These are phyloP conservation scores for Populus hybrid DNA, from an alignment of 441 rosid species.

Conservation along the genomic window DNA sequence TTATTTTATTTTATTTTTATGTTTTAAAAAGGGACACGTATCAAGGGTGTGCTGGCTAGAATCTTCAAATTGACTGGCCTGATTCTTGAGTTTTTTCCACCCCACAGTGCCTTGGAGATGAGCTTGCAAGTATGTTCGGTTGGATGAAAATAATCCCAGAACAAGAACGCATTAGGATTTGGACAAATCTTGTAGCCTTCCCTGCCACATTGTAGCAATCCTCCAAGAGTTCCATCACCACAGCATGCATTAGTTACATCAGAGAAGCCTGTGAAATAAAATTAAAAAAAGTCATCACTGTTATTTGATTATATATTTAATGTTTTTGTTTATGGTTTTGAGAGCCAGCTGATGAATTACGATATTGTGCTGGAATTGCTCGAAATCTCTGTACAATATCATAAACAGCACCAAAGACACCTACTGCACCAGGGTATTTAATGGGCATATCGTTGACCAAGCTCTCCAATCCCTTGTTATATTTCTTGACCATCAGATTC, in stretches of 20 bases:
- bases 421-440: slow-evolving; percentile 41
- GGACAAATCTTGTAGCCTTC: slow-evolving; percentile 53
- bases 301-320: background rate
- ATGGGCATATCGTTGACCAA: slow-evolving; percentile 33
- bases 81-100: slow-evolving; percentile 35
- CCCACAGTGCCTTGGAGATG: slow-evolving; percentile 53
- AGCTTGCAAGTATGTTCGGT: slow-evolving; percentile 47
- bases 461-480: slow-evolving; percentile 41
- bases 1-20: too few species aligned
- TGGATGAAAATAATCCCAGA: slow-evolving; percentile 73
- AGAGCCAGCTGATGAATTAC: slow-evolving; percentile 20
- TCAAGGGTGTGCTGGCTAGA: slow-evolving; percentile 32
- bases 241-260: slow-evolving; percentile 54
- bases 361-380: slow-evolving; percentile 46
- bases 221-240: slow-evolving; percentile 46
- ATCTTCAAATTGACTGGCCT: slow-evolving; percentile 51
- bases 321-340: background rate
- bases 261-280: slow-evolving; percentile 30
- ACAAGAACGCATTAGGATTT: slow-evolving; percentile 40
- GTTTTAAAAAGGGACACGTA: background rate
- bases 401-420: slow-evolving; percentile 51
- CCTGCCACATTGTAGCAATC: slow-evolving; percentile 55
- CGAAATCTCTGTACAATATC: slow-evolving; percentile 42
- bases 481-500: slow-evolving; percentile 56
- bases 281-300: background rate